Conservation (phyloP, 1,284 basidiomycete species). For the Tylopilus orsonianus region DNA sequence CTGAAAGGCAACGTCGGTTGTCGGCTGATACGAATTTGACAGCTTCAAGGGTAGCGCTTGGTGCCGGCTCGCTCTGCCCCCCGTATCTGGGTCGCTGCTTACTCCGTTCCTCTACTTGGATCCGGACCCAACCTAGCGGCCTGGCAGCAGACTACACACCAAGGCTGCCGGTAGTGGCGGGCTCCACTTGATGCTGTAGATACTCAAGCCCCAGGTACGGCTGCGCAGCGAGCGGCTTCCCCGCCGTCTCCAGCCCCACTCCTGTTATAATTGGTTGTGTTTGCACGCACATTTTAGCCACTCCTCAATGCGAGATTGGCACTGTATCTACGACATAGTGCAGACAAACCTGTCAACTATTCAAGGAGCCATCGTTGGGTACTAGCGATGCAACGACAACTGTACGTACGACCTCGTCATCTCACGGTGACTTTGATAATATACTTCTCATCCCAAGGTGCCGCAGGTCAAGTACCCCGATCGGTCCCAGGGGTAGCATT, state of each 20-base stretch:
- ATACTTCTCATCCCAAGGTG: no score
- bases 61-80: slow-evolving; percentile 30
- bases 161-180: slow-evolving; percentile 63
- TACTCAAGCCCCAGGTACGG: slow-evolving; percentile 87
- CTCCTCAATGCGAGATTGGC: no score
- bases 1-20: slow-evolving; percentile 61
- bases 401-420: no score
- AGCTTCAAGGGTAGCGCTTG: slow-evolving; percentile 64
- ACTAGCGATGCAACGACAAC: no score
- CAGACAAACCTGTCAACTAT: no score
- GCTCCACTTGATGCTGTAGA: slow-evolving; percentile 89
- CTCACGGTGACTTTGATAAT: no score
- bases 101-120: no score
- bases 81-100: slow-evolving; percentile 15
- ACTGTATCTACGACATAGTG: no score
- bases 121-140: no score
- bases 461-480: no score
- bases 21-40: slow-evolving; percentile 59
- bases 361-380: no score
- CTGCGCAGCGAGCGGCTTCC: slow-evolving; percentile 62
- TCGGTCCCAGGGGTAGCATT: no score
- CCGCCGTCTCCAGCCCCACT: slow-evolving; percentile 83
- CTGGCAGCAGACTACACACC: slow-evolving; percentile 48
- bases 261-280: slow-evolving; percentile 84
- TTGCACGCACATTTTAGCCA: slow-evolving; percentile 65